A percentile compares a stretch with the other conserved stretches of the same genome.
These are phyloP conservation scores for Pyracantha coccinea DNA, from an alignment of 331 rosid genomes.

Conservation along the genomic window DNA sequence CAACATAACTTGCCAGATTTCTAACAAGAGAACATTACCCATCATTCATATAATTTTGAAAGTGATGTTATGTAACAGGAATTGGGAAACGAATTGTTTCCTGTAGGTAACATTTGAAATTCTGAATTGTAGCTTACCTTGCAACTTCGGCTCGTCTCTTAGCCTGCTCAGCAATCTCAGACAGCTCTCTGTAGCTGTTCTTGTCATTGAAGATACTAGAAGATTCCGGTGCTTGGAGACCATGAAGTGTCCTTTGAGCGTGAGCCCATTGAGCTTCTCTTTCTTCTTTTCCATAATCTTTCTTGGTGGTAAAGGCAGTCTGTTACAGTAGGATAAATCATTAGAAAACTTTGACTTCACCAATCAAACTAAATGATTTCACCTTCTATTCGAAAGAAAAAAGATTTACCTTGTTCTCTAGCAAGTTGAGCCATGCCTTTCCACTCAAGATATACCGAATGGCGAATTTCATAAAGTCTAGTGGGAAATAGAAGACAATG, in stretches of 20 bases:
- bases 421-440: constrained; percentile 83
- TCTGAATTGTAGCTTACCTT: constrained; percentile 39
- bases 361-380: background rate
- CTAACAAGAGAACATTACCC: background rate
- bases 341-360: constrained; percentile 9
- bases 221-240: constrained; percentile 82
- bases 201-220: constrained; percentile 53
- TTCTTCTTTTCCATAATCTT: constrained; percentile 86
- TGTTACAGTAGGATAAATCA: constrained; percentile 15
- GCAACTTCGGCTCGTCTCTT: constrained; percentile 98
- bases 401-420: constrained; percentile 71
- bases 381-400: background rate
- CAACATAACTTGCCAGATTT: background rate
- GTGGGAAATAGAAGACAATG: constrained; percentile 82
- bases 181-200: constrained; percentile 83
- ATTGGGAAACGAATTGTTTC: background rate
- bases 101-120: background rate
- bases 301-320: constrained; percentile 99
- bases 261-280: constrained; percentile 99
- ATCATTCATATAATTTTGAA: background rate
- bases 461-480: constrained; percentile 71
- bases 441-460: constrained; percentile 94
- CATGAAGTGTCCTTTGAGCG: constrained; percentile 93
- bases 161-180: constrained; percentile 97
- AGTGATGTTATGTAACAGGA: background rate